Evolutionary conservation across 2,329 filamentous ascomycete species (phyloP).

Genomic region (Apiospora kogelbergensis): DNA sequence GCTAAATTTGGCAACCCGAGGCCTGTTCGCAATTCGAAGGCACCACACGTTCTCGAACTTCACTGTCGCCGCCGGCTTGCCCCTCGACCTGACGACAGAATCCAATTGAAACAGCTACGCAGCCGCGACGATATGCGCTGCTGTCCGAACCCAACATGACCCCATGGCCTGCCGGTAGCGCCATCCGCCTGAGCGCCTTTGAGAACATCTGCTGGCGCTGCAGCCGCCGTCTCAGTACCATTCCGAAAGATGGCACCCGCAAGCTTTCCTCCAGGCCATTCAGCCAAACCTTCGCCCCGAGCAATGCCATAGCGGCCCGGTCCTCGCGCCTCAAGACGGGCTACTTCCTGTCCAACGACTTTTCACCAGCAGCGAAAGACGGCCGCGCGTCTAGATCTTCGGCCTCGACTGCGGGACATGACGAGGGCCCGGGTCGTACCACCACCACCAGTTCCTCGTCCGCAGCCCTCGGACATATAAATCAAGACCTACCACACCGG

Average conservation of each 20-base stretch:
- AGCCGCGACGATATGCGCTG: slow-evolving; percentile 23
- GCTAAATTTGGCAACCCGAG: not conserved
- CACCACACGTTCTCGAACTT: not conserved
- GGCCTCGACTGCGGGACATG: slow-evolving; percentile 9
- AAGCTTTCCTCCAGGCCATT: slow-evolving; percentile 18
- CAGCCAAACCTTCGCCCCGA: slow-evolving; percentile 17
- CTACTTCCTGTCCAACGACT: slow-evolving; percentile 31
- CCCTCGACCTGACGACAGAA: not conserved
- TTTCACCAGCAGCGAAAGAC: slow-evolving; percentile 15
- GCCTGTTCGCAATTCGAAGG: not conserved
- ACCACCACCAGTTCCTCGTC: slow-evolving; percentile 3
- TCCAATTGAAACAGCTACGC: not conserved
- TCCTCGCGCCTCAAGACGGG: slow-evolving; percentile 24
- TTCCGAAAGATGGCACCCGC: slow-evolving; percentile 14
- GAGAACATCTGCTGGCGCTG: slow-evolving; percentile 31
- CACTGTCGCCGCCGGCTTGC: not conserved
- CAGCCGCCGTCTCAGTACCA: slow-evolving; percentile 19
- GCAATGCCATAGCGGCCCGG: slow-evolving; percentile 15
- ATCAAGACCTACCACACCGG: slow-evolving; percentile 26
- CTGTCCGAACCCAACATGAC: slow-evolving; percentile 28
- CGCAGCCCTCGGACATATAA: slow-evolving; percentile 13
- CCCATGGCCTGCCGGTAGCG: slow-evolving; percentile 29
- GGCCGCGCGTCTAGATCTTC: slow-evolving; percentile 4
- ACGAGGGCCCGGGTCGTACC: not conserved
- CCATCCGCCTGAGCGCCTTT: slow-evolving; percentile 25